Percentiles rank a stretch among this genome's conserved stretches.
Conservation (phyloP, 768 basidiomycete species). For the Termitomyces sp. region DNA sequence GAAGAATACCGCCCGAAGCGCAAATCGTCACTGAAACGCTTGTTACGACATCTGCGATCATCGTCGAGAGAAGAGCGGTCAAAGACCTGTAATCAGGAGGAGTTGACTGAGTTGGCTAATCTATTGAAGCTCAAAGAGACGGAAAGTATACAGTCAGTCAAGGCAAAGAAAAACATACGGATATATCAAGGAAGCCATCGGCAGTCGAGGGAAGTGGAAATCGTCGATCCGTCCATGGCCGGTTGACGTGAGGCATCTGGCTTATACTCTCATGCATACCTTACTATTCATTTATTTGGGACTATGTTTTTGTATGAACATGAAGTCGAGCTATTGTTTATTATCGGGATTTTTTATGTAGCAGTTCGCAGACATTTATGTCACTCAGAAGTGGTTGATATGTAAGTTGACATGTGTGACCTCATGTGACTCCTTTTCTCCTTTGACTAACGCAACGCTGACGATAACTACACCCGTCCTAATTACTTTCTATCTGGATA, state of each 20-base stretch:
- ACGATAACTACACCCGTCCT: background rate
- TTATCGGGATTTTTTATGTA: background rate
- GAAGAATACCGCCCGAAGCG: constrained; percentile 2
- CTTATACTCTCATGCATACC: background rate
- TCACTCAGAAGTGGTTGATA: background rate
- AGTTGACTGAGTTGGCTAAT: constrained; percentile 6
- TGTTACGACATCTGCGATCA: constrained; percentile 2
- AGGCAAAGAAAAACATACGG: constrained; percentile 7
- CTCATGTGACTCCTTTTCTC: constrained; percentile 12
- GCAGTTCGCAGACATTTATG: background rate
- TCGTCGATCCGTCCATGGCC: constrained; percentile 12
- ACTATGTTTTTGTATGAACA: background rate
- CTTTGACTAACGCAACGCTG: background rate
- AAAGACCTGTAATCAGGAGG: background rate
- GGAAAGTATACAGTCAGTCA: constrained; percentile 10
- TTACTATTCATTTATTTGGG: background rate
- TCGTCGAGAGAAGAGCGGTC: constrained; percentile 3
- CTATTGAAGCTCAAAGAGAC: constrained; percentile 9
- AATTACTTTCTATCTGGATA: background rate
- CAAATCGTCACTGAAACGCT: constrained; percentile 6
- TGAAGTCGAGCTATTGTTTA: background rate
- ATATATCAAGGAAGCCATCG: constrained; percentile 6
- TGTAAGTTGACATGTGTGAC: constrained; percentile 1
- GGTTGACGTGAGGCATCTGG: background rate
- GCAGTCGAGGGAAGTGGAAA: constrained; percentile 9